Base-by-base conservation (phyloP, 805 yeast species). In the Dipodascopsis uninucleata region DNA sequence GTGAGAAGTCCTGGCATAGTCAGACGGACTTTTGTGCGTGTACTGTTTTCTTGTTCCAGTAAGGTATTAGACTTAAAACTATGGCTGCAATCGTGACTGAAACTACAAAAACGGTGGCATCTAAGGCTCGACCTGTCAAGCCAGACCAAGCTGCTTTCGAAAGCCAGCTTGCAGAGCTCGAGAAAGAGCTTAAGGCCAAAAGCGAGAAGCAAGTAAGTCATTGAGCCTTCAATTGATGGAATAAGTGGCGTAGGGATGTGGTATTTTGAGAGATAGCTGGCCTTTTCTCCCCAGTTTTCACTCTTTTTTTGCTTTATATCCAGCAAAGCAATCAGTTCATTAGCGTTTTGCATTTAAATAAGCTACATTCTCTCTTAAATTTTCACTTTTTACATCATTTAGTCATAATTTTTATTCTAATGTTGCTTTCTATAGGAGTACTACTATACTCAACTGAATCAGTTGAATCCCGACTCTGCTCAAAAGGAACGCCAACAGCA, bases 121-220 rank as follows among this genome's bases (percentile, higher is more conserved):
- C 34, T 12, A 35, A 33, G 38, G 28, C 34, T 31, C 31, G 44
- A 10, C 55, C 55, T 21, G 48, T 39, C 20, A 48, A 40, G 41
- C 55, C 55, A 22, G 55, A 50, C 45, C 53, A 50, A 44, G 49
- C 48, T n/a, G 49, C 49, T 22, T 50, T 48, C 31, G 55, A 50
- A 24, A 40, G 52, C 26, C 39, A 40, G 6, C 39, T 53, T 14
- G 54, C 37, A 26, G 49, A 47, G 6, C 49, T 45, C 16, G 54
- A 53, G 47, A 55, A 52, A 32, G 55, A 47, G 25, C 40, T 53
- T 18, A 53, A 53, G 45, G 45, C 48, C 9, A 52, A 54, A 48
- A 44, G 38, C 34, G 58, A 47, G 24, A 50, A 50, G 47, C 53
- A 36, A 41, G 55, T 43, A 18, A 26, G 47, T 37, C 18, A 23